A percentile compares a stretch with the other conserved stretches of the same genome.
These are phyloP conservation scores for Colletotrichum melonis DNA, from an alignment of 2,329 filamentous ascomycete species.

Conservation along the genomic window DNA sequence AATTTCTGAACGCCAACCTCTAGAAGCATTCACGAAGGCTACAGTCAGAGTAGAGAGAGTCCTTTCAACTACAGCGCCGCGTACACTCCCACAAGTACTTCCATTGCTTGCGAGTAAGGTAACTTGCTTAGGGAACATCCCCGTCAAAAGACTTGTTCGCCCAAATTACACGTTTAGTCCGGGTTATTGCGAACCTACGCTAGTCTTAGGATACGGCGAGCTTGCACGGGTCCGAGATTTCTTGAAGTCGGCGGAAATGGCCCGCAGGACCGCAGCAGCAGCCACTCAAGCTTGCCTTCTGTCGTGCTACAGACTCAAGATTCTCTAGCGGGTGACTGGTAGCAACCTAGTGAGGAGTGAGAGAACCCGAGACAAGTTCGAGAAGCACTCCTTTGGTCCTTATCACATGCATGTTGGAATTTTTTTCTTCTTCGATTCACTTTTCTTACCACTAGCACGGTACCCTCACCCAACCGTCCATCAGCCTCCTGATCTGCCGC, in stretches of 20 bases:
- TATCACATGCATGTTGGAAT: slow-evolving; percentile 24
- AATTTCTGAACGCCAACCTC: too few relatives aligned
- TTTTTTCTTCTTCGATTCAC: background rate
- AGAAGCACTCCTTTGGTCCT: background rate
- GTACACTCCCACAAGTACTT: background rate
- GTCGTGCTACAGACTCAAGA: background rate
- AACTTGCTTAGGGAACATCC: background rate
- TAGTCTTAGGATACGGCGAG: background rate
- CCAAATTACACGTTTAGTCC: background rate
- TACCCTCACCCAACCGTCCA: slow-evolving; percentile 1
- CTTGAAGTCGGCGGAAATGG: slow-evolving; percentile 13
- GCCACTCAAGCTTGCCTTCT: background rate
- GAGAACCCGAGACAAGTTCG: background rate
- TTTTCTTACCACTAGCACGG: background rate
- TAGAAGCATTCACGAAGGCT: background rate
- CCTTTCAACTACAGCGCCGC: background rate
- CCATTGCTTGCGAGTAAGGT: background rate
- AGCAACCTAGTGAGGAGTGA: background rate
- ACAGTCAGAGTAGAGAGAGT: too few relatives aligned
- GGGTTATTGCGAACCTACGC: background rate
- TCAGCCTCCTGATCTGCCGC: slow-evolving; percentile 6
- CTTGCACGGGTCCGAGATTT: background rate
- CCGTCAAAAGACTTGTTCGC: background rate
- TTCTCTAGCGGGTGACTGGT: background rate
- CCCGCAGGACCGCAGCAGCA: background rate